phyloP scores from a whole-genome alignment of 2,329 filamentous ascomycete species.

The Tolypocladium capitatum region DNA sequence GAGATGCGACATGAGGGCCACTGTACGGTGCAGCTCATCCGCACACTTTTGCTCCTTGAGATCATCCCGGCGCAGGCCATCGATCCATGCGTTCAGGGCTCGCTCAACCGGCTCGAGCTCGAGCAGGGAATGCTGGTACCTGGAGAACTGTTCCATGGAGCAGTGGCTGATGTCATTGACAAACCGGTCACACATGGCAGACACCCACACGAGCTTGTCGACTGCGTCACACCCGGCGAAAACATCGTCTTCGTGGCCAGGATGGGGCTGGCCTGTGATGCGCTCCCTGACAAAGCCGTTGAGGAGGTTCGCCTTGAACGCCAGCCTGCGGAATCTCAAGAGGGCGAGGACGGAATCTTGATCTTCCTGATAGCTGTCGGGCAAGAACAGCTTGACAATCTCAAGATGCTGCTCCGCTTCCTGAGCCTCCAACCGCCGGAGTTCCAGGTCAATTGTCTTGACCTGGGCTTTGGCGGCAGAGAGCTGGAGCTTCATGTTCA shows the following conservation, averaged over 20 bases:
- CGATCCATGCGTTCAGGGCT: slow-evolving; percentile 77
- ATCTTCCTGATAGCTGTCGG: slow-evolving; percentile 69
- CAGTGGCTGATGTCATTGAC: slow-evolving; percentile 68
- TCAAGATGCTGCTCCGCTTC: slow-evolving; percentile 79
- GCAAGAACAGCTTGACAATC: slow-evolving; percentile 80
- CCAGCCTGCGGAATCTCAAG: slow-evolving; percentile 73
- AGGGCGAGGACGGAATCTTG: slow-evolving; percentile 79
- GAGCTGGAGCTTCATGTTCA: slow-evolving; percentile 86
- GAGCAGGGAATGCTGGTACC: slow-evolving; percentile 66
- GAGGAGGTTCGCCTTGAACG: slow-evolving; percentile 75
- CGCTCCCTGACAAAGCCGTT: slow-evolving; percentile 69
- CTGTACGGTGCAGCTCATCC: slow-evolving; percentile 67
- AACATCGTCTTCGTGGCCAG: slow-evolving; percentile 62
- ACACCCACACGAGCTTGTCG: slow-evolving; percentile 76
- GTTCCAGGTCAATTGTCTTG: slow-evolving; percentile 86
- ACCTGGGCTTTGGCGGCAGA: slow-evolving; percentile 84
- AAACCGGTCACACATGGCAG: slow-evolving; percentile 72
- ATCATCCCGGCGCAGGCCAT: slow-evolving; percentile 70
- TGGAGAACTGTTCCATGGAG: slow-evolving; percentile 63
- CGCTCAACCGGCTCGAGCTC: slow-evolving; percentile 88
- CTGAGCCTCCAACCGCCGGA: slow-evolving; percentile 74
- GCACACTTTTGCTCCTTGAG: slow-evolving; percentile 74
- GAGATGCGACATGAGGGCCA: slow-evolving; percentile 77
- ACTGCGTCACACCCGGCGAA: slow-evolving; percentile 70
- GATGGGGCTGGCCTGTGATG: slow-evolving; percentile 52